Conservation (phyloP, 768 basidiomycete species). For the Clitopilus passeckerianus region DNA sequence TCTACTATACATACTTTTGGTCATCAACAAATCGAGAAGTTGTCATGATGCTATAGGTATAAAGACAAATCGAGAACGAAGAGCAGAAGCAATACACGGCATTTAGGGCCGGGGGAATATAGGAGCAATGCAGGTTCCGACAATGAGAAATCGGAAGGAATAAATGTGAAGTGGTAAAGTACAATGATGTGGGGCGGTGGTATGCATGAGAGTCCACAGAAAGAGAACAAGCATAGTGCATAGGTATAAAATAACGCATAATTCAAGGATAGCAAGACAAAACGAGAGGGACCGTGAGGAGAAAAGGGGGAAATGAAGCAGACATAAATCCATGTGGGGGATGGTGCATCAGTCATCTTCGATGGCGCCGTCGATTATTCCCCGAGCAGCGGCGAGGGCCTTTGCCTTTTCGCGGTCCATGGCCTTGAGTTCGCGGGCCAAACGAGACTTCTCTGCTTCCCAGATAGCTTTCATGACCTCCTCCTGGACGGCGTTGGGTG, state of each 20-base stretch:
- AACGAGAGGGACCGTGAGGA: constrained; percentile 1
- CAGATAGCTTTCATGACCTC: constrained; percentile 52
- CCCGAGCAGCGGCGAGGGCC: constrained; percentile 4
- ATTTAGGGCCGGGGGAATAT: neutral
- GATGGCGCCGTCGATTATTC: constrained; percentile 12
- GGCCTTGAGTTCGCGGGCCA: constrained; percentile 39
- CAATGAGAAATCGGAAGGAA: neutral
- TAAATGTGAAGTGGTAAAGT: constrained; percentile 5
- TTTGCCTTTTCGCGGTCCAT: constrained; percentile 13
- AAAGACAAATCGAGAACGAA: neutral
- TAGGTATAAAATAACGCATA: constrained; percentile 1
- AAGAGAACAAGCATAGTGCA: constrained; percentile 6
- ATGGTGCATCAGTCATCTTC: constrained; percentile 10
- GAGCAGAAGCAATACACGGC: neutral
- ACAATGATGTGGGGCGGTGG: constrained; percentile 1
- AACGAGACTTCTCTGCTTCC: constrained; percentile 42
- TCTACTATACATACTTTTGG: neutral
- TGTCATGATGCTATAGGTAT: neutral
- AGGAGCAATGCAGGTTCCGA: neutral
- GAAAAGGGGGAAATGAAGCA: constrained; percentile 3
- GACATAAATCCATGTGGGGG: constrained; percentile 1
- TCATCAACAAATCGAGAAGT: neutral
- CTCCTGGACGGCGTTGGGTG: constrained; percentile 31
- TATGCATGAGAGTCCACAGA: constrained; percentile 10
- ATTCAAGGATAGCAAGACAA: constrained; percentile 1